These are phyloP conservation scores for Mucor indicus DNA, from an alignment of 371 early-diverging fungal species.

Conservation along the genomic window DNA sequence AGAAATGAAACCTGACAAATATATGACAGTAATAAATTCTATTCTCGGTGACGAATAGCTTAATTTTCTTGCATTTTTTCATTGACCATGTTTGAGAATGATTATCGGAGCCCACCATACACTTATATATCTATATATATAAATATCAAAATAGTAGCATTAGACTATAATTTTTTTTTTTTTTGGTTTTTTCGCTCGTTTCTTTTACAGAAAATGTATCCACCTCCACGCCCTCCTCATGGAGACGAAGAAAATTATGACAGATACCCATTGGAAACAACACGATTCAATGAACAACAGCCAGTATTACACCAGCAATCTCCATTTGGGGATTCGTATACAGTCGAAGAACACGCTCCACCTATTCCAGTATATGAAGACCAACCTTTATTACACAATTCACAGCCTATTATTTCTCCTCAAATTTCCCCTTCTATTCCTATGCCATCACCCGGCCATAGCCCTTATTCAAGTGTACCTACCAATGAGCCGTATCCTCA, in stretches of 20 bases:
- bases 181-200: background rate
- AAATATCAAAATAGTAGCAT: too few relatives aligned
- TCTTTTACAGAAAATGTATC: conserved; percentile 13
- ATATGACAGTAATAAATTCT: background rate
- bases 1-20: conserved; percentile 1
- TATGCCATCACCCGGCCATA: conserved; percentile 7
- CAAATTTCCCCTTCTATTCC: conserved; percentile 7
- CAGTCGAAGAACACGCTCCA: conserved; percentile 10
- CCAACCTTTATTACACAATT: conserved; percentile 28
- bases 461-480: conserved; percentile 4
- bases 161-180: too few relatives aligned
- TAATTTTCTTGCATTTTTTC: too few relatives aligned
- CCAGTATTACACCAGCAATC: conserved; percentile 28
- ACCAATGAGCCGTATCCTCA: conserved; percentile 17
- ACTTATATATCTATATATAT: too few relatives aligned
- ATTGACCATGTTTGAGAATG: conserved; percentile 18
- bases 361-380: conserved; percentile 15
- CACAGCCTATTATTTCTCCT: too few relatives aligned
- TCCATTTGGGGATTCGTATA: conserved; percentile 42
- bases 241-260: conserved; percentile 19
- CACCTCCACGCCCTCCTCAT: conserved; percentile 11
- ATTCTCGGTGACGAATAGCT: conserved; percentile 18
- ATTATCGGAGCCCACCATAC: conserved; percentile 2
- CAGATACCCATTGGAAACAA: conserved; percentile 45
- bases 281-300: conserved; percentile 34